Conservation (phyloP, 176 grass and related monocot species). For the Microstegium vimineum region DNA sequence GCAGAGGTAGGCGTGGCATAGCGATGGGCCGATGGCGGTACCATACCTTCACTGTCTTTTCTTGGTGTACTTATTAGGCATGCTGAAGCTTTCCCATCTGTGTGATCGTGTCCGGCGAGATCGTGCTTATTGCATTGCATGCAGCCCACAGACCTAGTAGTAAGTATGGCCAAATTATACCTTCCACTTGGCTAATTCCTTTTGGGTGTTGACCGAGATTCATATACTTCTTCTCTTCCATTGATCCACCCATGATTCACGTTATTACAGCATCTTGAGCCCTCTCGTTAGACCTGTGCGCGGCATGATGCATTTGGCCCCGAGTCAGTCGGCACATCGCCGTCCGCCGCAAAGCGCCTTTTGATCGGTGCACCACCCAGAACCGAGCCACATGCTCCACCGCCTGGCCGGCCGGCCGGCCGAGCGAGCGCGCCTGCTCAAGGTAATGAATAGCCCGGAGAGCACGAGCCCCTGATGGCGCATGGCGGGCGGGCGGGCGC, state of each 20-base stretch:
- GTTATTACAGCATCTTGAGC: background rate
- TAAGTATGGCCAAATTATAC: constrained; percentile 10
- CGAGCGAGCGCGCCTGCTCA: background rate
- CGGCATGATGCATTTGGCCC: constrained; percentile 23
- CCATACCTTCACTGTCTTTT: constrained; percentile 31
- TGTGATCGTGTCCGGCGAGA: background rate
- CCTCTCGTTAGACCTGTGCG: background rate
- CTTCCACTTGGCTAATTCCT: background rate
- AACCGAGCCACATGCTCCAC: constrained; percentile 4
- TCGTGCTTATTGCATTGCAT: constrained; percentile 14
- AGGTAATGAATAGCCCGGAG: constrained; percentile 53
- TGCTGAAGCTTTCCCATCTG: background rate
- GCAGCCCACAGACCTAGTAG: background rate
- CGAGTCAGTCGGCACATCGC: background rate
- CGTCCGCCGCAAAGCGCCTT: constrained; percentile 26
- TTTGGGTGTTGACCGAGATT: constrained; percentile 5
- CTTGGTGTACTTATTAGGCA: constrained; percentile 26
- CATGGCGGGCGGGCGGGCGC: background rate
- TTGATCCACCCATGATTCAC: constrained; percentile 2
- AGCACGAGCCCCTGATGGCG: constrained; percentile 28
- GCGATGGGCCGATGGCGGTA: constrained; percentile 13
- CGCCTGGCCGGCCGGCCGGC: background rate
- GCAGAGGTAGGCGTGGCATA: background rate
- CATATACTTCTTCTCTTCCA: background rate
- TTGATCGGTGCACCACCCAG: constrained; percentile 7